Conservation (phyloP, 1,284 basidiomycete genomes). For the Sanghuangporus sanghuang region DNA sequence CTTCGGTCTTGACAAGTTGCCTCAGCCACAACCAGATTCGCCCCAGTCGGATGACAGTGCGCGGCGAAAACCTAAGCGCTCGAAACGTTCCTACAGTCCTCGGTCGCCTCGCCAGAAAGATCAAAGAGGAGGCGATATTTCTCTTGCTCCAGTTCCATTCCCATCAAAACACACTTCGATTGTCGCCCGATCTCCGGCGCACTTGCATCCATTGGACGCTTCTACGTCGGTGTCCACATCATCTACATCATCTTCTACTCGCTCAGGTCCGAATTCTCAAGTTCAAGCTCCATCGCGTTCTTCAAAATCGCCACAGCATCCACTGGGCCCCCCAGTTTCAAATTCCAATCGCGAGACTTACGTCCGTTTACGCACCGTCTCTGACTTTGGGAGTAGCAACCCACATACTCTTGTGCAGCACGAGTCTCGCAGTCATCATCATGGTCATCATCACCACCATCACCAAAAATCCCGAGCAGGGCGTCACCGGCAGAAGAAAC, state of each 20-base stretch:
- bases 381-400: constrained; percentile 4
- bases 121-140: background rate
- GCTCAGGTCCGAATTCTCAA: background rate
- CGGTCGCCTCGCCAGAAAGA: background rate
- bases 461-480: background rate
- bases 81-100: constrained; percentile 9
- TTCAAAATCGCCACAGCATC: background rate
- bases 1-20: constrained; percentile 3
- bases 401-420: background rate
- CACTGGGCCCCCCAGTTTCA: background rate
- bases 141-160: background rate
- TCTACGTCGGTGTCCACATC: background rate
- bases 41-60: constrained; percentile 1
- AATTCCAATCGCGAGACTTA: background rate
- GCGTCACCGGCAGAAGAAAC: background rate
- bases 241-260: background rate
- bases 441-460: background rate
- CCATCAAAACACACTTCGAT: background rate
- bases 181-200: background rate
- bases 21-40: background rate
- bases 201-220: constrained; percentile 7
- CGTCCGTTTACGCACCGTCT: constrained; percentile 8
- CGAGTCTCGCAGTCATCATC: background rate
- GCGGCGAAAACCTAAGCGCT: constrained; percentile 14
- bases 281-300: background rate